phyloP scores from a whole-genome alignment of 2,329 filamentous ascomycete genomes.

The Cordyceps militaris region DNA sequence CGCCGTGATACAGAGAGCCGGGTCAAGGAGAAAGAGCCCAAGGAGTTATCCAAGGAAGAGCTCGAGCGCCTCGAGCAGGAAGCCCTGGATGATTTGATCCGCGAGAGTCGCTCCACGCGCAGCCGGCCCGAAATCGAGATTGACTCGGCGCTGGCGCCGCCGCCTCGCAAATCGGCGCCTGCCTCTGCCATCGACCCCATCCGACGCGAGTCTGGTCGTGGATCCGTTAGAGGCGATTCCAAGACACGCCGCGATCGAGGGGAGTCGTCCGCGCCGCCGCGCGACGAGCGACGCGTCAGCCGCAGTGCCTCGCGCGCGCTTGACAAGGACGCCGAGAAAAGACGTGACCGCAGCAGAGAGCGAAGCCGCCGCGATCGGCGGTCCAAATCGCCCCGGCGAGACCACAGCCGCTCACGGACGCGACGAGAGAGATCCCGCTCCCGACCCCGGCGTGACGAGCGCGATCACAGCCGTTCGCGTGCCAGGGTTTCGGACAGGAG shows the following conservation, averaged over 20 bases:
- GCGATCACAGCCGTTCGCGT: conserved; percentile 29
- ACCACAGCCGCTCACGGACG: conserved; percentile 29
- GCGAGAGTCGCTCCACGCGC: conserved; percentile 47
- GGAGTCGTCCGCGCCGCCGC: conserved; percentile 15
- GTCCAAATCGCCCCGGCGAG: conserved; percentile 33
- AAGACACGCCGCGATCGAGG: conserved; percentile 25
- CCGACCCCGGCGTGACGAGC: conserved; percentile 27
- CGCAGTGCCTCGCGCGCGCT: conserved; percentile 34
- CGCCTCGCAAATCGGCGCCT: conserved; percentile 44
- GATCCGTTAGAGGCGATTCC: conserved; percentile 31
- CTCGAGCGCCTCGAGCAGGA: conserved; percentile 51
- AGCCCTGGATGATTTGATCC: conserved; percentile 49
- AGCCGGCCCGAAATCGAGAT: conserved; percentile 50
- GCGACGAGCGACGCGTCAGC: conserved; percentile 26
- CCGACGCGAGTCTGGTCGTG: conserved; percentile 37
- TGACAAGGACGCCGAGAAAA: conserved; percentile 32
- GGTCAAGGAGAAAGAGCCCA: conserved; percentile 32
- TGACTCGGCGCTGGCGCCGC: conserved; percentile 48
- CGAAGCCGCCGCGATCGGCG: conserved; percentile 30
- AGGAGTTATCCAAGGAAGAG: conserved; percentile 51
- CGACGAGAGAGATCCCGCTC: conserved; percentile 36
- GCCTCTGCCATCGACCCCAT: conserved; percentile 55
- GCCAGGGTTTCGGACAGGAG: conserved; percentile 29
- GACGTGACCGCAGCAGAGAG: conserved; percentile 21
- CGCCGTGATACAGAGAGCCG: conserved; percentile 26